Conservation (phyloP, 306 rosid species). For the Cicer cuneatum region DNA sequence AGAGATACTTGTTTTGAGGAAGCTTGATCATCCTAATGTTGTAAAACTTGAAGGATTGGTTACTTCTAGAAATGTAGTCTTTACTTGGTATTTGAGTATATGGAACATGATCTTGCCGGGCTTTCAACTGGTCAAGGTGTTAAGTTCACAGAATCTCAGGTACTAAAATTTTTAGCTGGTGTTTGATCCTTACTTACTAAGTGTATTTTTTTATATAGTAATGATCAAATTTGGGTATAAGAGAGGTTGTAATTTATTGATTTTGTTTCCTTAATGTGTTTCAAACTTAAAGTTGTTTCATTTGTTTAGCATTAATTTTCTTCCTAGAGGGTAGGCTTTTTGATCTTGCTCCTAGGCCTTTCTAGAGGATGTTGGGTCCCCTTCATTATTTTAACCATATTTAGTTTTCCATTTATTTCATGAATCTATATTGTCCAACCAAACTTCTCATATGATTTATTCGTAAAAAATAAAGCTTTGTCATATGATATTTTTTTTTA, state of each 20-base stretch:
- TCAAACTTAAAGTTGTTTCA: slow-evolving; percentile 16
- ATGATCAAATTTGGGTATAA: slow-evolving; percentile 49
- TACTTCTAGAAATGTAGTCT: slow-evolving; percentile 95
- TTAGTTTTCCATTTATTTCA: slow-evolving; percentile 37
- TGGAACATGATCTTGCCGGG: slow-evolving; percentile 99
- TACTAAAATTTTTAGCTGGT: slow-evolving; percentile 48
- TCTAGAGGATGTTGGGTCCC: slow-evolving; percentile 58
- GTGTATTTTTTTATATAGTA: slow-evolving; percentile 16
- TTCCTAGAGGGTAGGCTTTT: slow-evolving; percentile 41
- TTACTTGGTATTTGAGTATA: slow-evolving; percentile 90
- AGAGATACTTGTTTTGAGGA: slow-evolving; percentile 84
- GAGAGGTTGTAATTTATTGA: slow-evolving; percentile 15
- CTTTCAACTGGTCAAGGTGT: slow-evolving; percentile 82
- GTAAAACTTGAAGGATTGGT: slow-evolving; percentile 93
- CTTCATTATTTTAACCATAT: slow-evolving; percentile 39
- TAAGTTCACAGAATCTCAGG: slow-evolving; percentile 95
- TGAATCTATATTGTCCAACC: not conserved
- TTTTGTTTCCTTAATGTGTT: slow-evolving; percentile 39
- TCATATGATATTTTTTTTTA: not conserved
- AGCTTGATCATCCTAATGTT: slow-evolving; percentile 97
- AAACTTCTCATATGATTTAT: too few relatives aligned
- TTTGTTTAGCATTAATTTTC: slow-evolving; percentile 43
- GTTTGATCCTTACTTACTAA: slow-evolving; percentile 34
- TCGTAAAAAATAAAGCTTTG: too few relatives aligned
- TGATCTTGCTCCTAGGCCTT: slow-evolving; percentile 50